Conservation (phyloP, 2,329 filamentous ascomycete species). For the Sphaerulina musiva region DNA sequence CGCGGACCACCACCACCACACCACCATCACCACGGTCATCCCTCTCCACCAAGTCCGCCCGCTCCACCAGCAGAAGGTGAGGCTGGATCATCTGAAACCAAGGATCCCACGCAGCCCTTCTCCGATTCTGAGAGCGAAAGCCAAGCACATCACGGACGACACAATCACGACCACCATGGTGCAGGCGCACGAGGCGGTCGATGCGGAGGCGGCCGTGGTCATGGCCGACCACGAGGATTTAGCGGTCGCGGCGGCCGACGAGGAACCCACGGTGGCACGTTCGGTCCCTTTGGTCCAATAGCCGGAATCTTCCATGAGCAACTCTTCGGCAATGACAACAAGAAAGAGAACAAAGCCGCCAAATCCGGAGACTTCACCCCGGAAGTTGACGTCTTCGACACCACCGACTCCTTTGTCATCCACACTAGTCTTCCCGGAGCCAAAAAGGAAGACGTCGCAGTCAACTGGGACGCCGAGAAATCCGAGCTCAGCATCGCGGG, state of each 20-base stretch:
- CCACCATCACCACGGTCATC: slow-evolving; percentile 15
- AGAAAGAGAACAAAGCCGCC: slow-evolving; percentile 5
- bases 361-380: slow-evolving; percentile 48
- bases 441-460: slow-evolving; percentile 68
- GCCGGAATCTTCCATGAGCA: slow-evolving; percentile 33
- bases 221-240: slow-evolving; percentile 29
- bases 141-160: slow-evolving; percentile 14
- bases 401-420: slow-evolving; percentile 57
- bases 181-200: slow-evolving; percentile 27
- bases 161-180: slow-evolving; percentile 20
- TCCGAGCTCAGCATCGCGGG: slow-evolving; percentile 61
- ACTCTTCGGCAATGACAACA: slow-evolving; percentile 33
- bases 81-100: slow-evolving; percentile 23
- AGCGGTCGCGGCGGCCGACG: slow-evolving; percentile 15
- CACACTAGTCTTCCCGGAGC: slow-evolving; percentile 71
- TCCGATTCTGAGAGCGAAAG: slow-evolving; percentile 14
- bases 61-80: slow-evolving; percentile 16
- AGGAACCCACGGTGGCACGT: slow-evolving; percentile 17
- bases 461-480: slow-evolving; percentile 68
- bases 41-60: slow-evolving; percentile 14
- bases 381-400: slow-evolving; percentile 70
- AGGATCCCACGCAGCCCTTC: slow-evolving; percentile 22
- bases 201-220: slow-evolving; percentile 24
- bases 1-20: slow-evolving; percentile 17
- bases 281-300: slow-evolving; percentile 27